phyloP scores from a whole-genome alignment of 2,329 filamentous ascomycete species.

The Diaporthe citri region DNA sequence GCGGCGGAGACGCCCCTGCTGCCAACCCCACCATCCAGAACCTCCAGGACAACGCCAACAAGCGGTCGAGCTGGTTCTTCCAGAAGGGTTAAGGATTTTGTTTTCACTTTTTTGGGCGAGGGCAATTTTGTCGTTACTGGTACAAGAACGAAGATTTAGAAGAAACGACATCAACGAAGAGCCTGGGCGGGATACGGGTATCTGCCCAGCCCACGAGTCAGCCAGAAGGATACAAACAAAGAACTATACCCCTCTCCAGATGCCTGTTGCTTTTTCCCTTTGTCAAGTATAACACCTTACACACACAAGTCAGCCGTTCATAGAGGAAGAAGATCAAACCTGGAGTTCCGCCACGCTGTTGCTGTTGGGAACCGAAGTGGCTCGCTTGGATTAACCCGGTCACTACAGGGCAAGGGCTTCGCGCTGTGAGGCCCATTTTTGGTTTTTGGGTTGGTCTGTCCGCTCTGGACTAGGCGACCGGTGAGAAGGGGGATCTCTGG shows the following conservation, averaged over 20 bases:
- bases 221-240: slow-evolving; percentile 35
- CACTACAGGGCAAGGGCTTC: slow-evolving; percentile 1
- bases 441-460: slow-evolving; percentile 9
- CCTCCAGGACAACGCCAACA: slow-evolving; percentile 68
- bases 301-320: slow-evolving; percentile 31
- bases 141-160: slow-evolving; percentile 20
- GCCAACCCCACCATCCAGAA: slow-evolving; percentile 68
- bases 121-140: slow-evolving; percentile 16
- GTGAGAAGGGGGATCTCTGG: not conserved
- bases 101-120: not conserved
- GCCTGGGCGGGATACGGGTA: slow-evolving; percentile 33
- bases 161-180: slow-evolving; percentile 28
- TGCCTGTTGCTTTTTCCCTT: slow-evolving; percentile 35
- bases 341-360: slow-evolving; percentile 18
- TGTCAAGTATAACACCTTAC: slow-evolving; percentile 35
- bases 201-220: slow-evolving; percentile 27
- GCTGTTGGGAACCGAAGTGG: slow-evolving; percentile 31
- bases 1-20: slow-evolving; percentile 64
- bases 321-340: slow-evolving; percentile 33
- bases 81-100: slow-evolving; percentile 62
- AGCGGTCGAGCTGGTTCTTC: slow-evolving; percentile 82
- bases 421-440: not conserved
- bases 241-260: slow-evolving; percentile 36
- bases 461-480: not conserved
- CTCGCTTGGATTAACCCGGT: slow-evolving; percentile 33